Evolutionary conservation across 371 early-diverging fungal species (phyloP).

Genomic region (Dipsacomyces acuminosporus): DNA sequence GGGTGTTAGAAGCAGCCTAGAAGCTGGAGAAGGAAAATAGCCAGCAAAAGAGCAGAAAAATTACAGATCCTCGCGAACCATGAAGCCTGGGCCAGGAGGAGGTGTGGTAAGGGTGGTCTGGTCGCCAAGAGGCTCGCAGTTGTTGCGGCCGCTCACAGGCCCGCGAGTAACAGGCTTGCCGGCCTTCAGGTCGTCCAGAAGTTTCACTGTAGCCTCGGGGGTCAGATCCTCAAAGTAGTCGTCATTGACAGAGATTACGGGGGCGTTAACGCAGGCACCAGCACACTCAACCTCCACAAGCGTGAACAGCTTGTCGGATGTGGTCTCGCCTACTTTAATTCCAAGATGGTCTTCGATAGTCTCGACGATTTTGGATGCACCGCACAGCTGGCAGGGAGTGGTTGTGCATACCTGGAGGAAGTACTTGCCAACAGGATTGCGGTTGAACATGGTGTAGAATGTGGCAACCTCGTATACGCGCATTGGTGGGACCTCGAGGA

Average conservation of each 20-base stretch:
- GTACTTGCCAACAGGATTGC: conserved; percentile 96
- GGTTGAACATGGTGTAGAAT: conserved; percentile 99
- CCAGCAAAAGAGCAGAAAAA: too few relatives aligned
- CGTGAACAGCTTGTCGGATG: conserved; percentile 90
- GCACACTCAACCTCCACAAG: conserved; percentile 98
- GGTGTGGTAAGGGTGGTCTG: conserved; percentile 80
- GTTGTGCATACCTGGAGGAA: conserved; percentile 98
- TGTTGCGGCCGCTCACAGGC: conserved; percentile 77
- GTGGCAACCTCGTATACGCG: conserved; percentile 99
- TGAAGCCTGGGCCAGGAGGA: conserved; percentile 91
- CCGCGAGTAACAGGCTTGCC: conserved; percentile 77
- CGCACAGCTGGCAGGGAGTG: conserved; percentile 95
- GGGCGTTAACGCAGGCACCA: conserved; percentile 98
- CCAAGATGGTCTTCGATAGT: conserved; percentile 79
- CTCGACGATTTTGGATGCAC: conserved; percentile 83
- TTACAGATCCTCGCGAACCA: conserved; percentile 79
- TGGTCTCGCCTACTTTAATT: conserved; percentile 92
- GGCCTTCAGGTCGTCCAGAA: conserved; percentile 80
- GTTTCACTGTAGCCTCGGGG: conserved; percentile 78
- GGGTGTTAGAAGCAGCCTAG: too few relatives aligned
- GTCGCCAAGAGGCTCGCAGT: conserved; percentile 84
- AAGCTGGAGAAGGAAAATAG: too few relatives aligned
- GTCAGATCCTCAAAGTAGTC: conserved; percentile 98
- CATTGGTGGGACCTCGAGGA: conserved; percentile 95
- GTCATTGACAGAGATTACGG: conserved; percentile 95